Base-by-base conservation (phyloP, 139 green algal genomes). In the Closterium sp. region DNA sequence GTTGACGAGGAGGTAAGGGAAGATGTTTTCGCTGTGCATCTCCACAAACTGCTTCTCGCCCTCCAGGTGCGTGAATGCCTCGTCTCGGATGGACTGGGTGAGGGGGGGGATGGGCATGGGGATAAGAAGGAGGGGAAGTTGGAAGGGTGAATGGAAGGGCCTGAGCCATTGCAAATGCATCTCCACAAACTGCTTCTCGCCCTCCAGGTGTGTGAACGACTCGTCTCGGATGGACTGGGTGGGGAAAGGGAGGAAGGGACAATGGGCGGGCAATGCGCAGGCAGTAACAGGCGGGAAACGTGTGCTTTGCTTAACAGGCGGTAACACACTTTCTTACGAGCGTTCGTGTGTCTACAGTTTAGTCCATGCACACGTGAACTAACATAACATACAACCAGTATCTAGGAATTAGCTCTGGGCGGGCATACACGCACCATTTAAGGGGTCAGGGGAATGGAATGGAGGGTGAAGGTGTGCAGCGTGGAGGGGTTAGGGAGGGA, bases 1-100 rank as follows among this genome's bases (percentile, higher is more conserved):
- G 95, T 99, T 99, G 91, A 99, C 98, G 86, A 99, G 96, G 10
- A 99, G 96, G 95, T 99, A 99, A 9, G 98, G 98, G 93, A 98
- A 99, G 31, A 95, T 38, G 31, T 90, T 88, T 22, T 32, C 31
- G 9, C 9, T 13, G 29, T 94, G 13, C 28, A 95, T 27, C 85
- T 93, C 31, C 42, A 94, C 85, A 89, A 94, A 95, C 84, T 95
- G 24, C 70, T 94, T 95, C 95, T 88, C 86, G 96, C 96, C 94
- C 32, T 94, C 30, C 9, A 95, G 95, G 70, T 97, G 99, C 1
- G 94, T 98, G 91, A 99, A 99, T 6, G 97, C 98, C 92, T 99
- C 98, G 88, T 99, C 97, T 0, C 95, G 95, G 42, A 99, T 98
- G 10, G 98, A 96, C 86, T 95, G 50, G 9, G 84, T 3, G 9